A percentile compares a stretch with the other conserved stretches of the same genome.
These are phyloP conservation scores for Butyriboletus loyo DNA, from an alignment of 768 basidiomycete species.

Conservation along the genomic window DNA sequence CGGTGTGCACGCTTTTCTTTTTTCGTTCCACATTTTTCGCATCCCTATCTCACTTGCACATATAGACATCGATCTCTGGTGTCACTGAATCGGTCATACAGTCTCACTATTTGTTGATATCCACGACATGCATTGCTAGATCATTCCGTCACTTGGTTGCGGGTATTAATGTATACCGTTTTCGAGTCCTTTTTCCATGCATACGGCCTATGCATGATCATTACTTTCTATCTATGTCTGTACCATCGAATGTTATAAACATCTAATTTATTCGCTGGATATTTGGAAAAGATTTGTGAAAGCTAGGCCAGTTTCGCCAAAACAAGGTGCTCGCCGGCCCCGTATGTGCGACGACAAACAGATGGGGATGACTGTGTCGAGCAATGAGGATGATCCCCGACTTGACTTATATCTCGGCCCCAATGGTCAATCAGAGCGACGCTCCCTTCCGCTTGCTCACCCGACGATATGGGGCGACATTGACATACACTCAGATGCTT, in stretches of 20 bases:
- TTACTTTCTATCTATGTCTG: conserved; percentile 10
- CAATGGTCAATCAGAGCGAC: conserved; percentile 82
- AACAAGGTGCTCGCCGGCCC: neutral
- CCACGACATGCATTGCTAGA: conserved; percentile 25
- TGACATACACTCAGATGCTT: conserved; percentile 79
- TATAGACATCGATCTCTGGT: conserved; percentile 11
- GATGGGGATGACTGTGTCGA: neutral
- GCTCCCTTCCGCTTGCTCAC: conserved; percentile 67
- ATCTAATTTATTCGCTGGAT: conserved; percentile 17
- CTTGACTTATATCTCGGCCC: conserved; percentile 53
- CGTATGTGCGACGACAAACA: neutral
- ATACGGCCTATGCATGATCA: neutral
- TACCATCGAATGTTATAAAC: conserved; percentile 10
- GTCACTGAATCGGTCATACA: conserved; percentile 3
- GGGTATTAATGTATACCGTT: conserved; percentile 21
- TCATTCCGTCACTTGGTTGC: conserved; percentile 9
- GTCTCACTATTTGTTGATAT: conserved; percentile 20
- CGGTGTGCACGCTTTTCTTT: conserved; percentile 5
- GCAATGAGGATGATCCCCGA: conserved; percentile 18
- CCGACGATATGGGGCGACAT: conserved; percentile 59
- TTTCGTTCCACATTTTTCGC: conserved; percentile 4
- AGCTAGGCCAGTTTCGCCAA: neutral
- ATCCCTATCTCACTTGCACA: neutral
- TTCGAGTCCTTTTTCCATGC: neutral
- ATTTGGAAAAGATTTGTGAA: neutral